These are phyloP conservation scores for Fraxinus platypoda DNA, from an alignment of 305 asterid genomes.

Conservation along the genomic window DNA sequence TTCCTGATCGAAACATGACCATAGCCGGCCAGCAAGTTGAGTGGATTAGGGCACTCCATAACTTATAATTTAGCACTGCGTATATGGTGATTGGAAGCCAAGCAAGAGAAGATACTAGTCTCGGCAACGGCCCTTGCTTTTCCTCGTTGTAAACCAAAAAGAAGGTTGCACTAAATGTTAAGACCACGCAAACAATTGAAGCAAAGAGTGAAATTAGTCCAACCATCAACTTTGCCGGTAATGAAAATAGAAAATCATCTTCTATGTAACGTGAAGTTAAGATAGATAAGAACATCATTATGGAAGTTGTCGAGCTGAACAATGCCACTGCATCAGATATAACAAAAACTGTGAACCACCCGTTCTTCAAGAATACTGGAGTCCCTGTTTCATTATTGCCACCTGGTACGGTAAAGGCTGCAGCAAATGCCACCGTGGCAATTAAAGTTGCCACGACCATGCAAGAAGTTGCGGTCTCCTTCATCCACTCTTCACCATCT, in stretches of 20 bases:
- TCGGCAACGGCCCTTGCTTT: neutral
- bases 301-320: constrained; percentile 17
- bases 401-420: constrained; percentile 38
- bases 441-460: constrained; percentile 37
- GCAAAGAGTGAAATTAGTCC: constrained; percentile 18
- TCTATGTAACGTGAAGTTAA: constrained; percentile 11
- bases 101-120: neutral
- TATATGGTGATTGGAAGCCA: neutral
- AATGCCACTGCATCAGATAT: constrained; percentile 16
- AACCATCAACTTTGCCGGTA: constrained; percentile 21
- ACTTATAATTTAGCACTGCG: neutral
- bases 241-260: constrained; percentile 20
- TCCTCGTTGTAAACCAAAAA: constrained; percentile 4
- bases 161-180: constrained; percentile 16
- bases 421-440: constrained; percentile 34
- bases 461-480: constrained; percentile 34
- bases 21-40: too few relatives aligned
- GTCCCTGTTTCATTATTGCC: constrained; percentile 20
- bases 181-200: constrained; percentile 14
- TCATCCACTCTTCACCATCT: constrained; percentile 44
- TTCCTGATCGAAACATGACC: too few relatives aligned
- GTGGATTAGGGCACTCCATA: too few relatives aligned
- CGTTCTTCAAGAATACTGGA: constrained; percentile 12
- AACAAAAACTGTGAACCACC: constrained; percentile 7
- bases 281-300: constrained; percentile 25